These are phyloP conservation scores for Phascolomyces articulosus DNA, from an alignment of 371 early-diverging fungal species.

Conservation along the genomic window DNA sequence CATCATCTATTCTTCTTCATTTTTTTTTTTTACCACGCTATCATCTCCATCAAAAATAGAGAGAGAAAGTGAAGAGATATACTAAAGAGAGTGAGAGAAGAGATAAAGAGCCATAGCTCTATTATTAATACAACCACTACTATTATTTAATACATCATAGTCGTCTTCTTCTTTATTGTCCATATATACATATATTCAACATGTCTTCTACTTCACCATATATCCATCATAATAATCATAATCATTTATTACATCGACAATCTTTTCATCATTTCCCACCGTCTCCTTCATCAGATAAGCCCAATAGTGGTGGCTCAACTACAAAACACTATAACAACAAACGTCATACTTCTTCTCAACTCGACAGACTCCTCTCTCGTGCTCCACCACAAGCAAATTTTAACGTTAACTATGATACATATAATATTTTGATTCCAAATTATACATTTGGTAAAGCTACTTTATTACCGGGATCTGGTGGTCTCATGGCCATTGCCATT, in stretches of 20 bases:
- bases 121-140: background rate
- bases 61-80: too few relatives aligned
- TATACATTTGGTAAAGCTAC: constrained; percentile 39
- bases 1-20: too few relatives aligned
- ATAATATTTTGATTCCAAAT: constrained; percentile 39
- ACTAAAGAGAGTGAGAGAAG: too few relatives aligned
- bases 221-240: background rate
- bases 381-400: constrained; percentile 33
- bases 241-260: constrained; percentile 1
- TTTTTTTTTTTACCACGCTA: too few relatives aligned
- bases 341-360: background rate
- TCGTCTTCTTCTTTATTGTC: too few relatives aligned
- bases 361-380: constrained; percentile 23
- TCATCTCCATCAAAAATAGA: too few relatives aligned
- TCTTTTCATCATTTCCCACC: background rate
- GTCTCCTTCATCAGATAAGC: background rate
- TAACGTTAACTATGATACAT: constrained; percentile 37
- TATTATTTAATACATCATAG: too few relatives aligned
- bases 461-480: constrained; percentile 40
- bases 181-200: too few relatives aligned
- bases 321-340: background rate
- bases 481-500: constrained; percentile 36
- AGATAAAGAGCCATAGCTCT: too few relatives aligned
- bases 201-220: background rate
- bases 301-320: background rate